phyloP scores from a whole-genome alignment of 768 basidiomycete species.

The Plicaturopsis crispa region DNA sequence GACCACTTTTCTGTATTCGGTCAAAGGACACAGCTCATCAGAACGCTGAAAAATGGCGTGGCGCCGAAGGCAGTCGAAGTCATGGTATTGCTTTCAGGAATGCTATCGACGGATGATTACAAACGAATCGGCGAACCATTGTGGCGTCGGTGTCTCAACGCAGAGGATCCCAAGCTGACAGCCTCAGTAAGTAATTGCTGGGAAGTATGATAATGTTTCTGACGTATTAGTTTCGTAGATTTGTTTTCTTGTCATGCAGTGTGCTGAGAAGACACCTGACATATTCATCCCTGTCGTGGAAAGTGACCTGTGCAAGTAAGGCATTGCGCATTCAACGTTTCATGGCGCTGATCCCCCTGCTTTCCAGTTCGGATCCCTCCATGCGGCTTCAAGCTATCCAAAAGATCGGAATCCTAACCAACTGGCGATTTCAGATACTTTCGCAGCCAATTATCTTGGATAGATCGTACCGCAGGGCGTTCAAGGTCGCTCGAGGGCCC shows the following conservation, averaged over 20 bases:
- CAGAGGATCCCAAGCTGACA: constrained; percentile 16
- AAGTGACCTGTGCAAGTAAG: constrained; percentile 49
- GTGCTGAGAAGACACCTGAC: constrained; percentile 50
- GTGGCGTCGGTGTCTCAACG: constrained; percentile 26
- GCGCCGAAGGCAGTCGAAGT: constrained; percentile 44
- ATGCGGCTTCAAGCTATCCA: constrained; percentile 46
- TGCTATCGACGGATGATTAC: constrained; percentile 24
- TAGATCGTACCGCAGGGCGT: constrained; percentile 52
- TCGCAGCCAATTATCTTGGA: constrained; percentile 56
- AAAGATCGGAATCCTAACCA: constrained; percentile 47
- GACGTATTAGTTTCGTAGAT: constrained; percentile 18
- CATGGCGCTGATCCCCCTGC: constrained; percentile 1
- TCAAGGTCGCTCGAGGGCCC: constrained; percentile 62
- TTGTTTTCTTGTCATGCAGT: constrained; percentile 66
- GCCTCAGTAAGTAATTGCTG: constrained; percentile 24
- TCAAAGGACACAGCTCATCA: constrained; percentile 29
- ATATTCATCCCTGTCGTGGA: constrained; percentile 45
- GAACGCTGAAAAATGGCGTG: constrained; percentile 38
- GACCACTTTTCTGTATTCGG: constrained; percentile 20
- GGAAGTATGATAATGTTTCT: constrained; percentile 1
- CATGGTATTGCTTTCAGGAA: constrained; percentile 41
- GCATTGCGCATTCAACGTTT: not conserved
- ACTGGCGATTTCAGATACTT: constrained; percentile 65
- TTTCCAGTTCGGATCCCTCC: constrained; percentile 35
- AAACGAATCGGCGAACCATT: constrained; percentile 22